phyloP scores from a whole-genome alignment of 176 grass and related monocot species.

The Metroxylon sagu region DNA sequence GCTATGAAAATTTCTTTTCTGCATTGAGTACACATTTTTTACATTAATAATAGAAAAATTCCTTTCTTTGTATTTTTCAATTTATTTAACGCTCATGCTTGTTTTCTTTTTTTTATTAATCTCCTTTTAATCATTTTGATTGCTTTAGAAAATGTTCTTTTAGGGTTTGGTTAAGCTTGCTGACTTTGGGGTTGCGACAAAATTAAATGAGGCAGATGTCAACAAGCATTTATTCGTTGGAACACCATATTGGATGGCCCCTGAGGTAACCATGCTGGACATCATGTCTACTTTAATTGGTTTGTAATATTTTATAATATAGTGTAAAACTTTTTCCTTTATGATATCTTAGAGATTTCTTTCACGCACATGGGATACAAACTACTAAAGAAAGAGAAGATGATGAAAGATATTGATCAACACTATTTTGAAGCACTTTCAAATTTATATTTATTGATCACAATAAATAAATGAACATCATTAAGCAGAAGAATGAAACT shows the following conservation, averaged over 20 bases:
- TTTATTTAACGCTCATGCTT: neutral
- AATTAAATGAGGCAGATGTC: slow-evolving; percentile 93
- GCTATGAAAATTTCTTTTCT: too few species aligned
- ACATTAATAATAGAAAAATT: neutral
- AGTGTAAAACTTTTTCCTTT: too few species aligned
- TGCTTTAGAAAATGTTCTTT: slow-evolving; percentile 11
- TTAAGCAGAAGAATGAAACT: too few species aligned
- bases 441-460: too few species aligned
- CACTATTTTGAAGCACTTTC: too few species aligned
- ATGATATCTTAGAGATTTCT: too few species aligned
- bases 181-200: slow-evolving; percentile 97
- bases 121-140: slow-evolving; percentile 14
- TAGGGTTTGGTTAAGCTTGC: slow-evolving; percentile 99
- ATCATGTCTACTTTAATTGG: slow-evolving; percentile 15
- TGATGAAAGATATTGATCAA: too few species aligned
- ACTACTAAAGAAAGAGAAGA: too few species aligned
- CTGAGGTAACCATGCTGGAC: slow-evolving; percentile 47
- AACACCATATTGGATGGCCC: slow-evolving; percentile 99
- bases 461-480: too few species aligned
- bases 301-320: slow-evolving; percentile 1
- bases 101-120: neutral
- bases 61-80: neutral
- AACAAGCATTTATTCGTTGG: slow-evolving; percentile 98
- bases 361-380: too few species aligned
- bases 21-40: too few species aligned